Conservation (phyloP, 257 asterid species). For the Nicotiana undulata region DNA sequence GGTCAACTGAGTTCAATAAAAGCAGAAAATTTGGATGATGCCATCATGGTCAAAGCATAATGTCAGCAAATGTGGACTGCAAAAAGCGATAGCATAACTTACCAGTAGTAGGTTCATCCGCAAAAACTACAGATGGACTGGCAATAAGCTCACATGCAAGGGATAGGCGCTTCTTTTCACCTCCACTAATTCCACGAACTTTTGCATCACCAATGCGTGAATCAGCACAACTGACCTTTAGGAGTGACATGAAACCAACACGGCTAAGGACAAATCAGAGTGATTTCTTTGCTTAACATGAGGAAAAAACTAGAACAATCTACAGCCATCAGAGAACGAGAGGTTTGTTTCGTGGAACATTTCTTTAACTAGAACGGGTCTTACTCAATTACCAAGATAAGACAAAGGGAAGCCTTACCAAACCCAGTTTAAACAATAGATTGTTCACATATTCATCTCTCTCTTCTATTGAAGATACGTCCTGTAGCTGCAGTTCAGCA, state of each 20-base stretch:
- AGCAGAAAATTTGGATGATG: not conserved
- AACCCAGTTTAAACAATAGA: conserved; percentile 72
- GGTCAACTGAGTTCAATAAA: not conserved
- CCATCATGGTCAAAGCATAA: not conserved
- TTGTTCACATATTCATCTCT: conserved; percentile 72
- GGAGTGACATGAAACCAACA: conserved; percentile 20
- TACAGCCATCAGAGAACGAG: not conserved
- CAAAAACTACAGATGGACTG: conserved; percentile 94
- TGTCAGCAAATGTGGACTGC: not conserved
- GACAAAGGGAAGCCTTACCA: conserved; percentile 46
- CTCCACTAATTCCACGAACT: conserved; percentile 98
- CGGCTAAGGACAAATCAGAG: conserved; percentile 8
- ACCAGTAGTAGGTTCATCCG: conserved; percentile 98
- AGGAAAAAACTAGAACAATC: not conserved
- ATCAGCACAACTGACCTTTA: conserved; percentile 89
- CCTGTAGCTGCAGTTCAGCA: conserved; percentile 89
- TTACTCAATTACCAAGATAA: not conserved
- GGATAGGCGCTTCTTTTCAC: conserved; percentile 90
- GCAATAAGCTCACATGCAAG: conserved; percentile 98
- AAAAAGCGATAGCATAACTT: not conserved
- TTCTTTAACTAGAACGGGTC: not conserved
- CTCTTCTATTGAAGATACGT: conserved; percentile 58
- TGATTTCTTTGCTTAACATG: not conserved
- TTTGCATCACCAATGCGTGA: conserved; percentile 92
- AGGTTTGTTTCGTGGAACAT: not conserved